A percentile compares a stretch with the other conserved stretches of the same genome.
Conservation (phyloP, 306 rosid genomes). For the Bauhinia variegata region DNA sequence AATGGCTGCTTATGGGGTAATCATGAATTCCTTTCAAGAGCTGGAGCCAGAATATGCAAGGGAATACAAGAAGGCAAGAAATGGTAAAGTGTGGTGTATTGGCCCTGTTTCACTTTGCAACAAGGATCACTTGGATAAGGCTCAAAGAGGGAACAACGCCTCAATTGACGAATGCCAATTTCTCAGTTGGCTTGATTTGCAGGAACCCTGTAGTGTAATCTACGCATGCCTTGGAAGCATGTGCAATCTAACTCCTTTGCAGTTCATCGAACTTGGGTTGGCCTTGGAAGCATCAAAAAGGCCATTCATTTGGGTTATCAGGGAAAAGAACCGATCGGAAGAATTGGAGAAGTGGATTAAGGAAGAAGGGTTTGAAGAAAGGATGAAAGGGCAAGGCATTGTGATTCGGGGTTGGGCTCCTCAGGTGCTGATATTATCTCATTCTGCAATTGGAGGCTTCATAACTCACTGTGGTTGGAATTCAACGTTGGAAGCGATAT, state of each 20-base stretch:
- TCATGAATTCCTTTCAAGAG: slow-evolving; percentile 65
- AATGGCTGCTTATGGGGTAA: slow-evolving; percentile 43
- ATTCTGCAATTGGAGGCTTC: slow-evolving; percentile 60
- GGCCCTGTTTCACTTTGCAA: slow-evolving; percentile 56
- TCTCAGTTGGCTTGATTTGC: slow-evolving; percentile 56
- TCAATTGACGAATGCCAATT: slow-evolving; percentile 37
- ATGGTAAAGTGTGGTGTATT: slow-evolving; percentile 48
- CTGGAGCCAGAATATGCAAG: slow-evolving; percentile 47
- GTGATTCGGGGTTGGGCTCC: slow-evolving; percentile 71
- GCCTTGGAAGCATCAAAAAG: slow-evolving; percentile 53
- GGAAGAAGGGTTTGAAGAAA: slow-evolving; percentile 52
- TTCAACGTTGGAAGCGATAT: slow-evolving; percentile 59
- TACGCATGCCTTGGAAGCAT: slow-evolving; percentile 65
- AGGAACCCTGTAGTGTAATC: slow-evolving; percentile 41
- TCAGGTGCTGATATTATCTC: slow-evolving; percentile 58
- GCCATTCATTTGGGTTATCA: slow-evolving; percentile 60
- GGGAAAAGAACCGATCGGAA: slow-evolving; percentile 38
- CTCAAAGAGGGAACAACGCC: slow-evolving; percentile 44
- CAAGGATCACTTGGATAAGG: slow-evolving; percentile 38
- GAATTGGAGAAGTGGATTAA: slow-evolving; percentile 52
- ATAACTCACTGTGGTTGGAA: slow-evolving; percentile 77
- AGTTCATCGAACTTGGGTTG: slow-evolving; percentile 55
- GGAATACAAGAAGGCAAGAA: slow-evolving; percentile 40
- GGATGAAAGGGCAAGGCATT: slow-evolving; percentile 38
- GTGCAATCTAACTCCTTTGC: slow-evolving; percentile 38